These are phyloP conservation scores for Draba incana DNA, from an alignment of 345 rosid species.

Conservation along the genomic window DNA sequence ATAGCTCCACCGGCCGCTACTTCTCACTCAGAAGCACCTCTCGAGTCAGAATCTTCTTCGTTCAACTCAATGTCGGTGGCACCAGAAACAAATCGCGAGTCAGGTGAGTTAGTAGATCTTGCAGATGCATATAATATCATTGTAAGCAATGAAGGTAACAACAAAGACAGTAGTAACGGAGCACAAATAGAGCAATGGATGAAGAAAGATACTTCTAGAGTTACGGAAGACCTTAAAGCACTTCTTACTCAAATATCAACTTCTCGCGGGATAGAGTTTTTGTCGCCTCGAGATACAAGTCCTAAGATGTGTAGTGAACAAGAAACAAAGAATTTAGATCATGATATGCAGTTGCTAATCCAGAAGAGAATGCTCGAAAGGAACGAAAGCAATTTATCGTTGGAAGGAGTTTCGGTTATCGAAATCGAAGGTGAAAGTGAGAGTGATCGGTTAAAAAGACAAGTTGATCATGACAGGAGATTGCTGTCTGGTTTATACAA, in stretches of 20 bases:
- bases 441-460: conserved; percentile 76
- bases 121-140: conserved; percentile 84
- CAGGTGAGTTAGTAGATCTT: conserved; percentile 61
- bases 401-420: conserved; percentile 74
- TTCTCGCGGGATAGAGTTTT: conserved; percentile 64
- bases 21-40: conserved; percentile 28
- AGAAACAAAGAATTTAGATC: conserved; percentile 50
- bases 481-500: conserved; percentile 57
- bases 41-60: conserved; percentile 38
- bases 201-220: conserved; percentile 71
- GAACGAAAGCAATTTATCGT: conserved; percentile 81
- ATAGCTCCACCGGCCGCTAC: conserved; percentile 10
- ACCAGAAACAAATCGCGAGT: conserved; percentile 46
- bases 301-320: conserved; percentile 60
- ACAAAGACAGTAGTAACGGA: conserved; percentile 47
- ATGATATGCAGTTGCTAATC: conserved; percentile 61
- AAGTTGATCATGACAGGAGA: conserved; percentile 78
- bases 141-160: conserved; percentile 61
- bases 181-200: conserved; percentile 58
- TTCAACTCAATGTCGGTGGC: conserved; percentile 44
- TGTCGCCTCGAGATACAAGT: conserved; percentile 54
- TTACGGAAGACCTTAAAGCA: conserved; percentile 69
- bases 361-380: conserved; percentile 78
- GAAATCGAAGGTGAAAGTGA: conserved; percentile 91
- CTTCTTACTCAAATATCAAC: conserved; percentile 77